These are phyloP conservation scores for Neodidymelliopsis sp. DNA, from an alignment of 2,329 filamentous ascomycete genomes.

Conservation along the genomic window DNA sequence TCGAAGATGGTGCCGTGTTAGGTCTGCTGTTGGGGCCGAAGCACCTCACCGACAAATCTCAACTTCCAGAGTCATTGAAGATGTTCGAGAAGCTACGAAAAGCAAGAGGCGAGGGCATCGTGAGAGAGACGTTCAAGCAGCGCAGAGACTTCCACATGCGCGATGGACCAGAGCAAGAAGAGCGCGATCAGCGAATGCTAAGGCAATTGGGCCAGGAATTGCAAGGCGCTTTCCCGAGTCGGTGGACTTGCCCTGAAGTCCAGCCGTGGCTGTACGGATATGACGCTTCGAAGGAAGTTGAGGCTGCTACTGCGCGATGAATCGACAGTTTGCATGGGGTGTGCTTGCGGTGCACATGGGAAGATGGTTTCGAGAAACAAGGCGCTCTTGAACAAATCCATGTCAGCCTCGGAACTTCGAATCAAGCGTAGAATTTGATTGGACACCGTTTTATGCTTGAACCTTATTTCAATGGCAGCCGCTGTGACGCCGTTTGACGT, in stretches of 20 bases:
- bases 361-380: background rate
- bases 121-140: slow-evolving; percentile 67
- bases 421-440: background rate
- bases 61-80: slow-evolving; percentile 50
- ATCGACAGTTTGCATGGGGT: background rate
- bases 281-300: slow-evolving; percentile 42
- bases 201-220: slow-evolving; percentile 62
- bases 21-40: slow-evolving; percentile 60
- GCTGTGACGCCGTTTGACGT: slow-evolving; percentile 15
- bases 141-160: slow-evolving; percentile 52
- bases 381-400: background rate
- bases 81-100: slow-evolving; percentile 58
- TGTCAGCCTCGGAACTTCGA: slow-evolving; percentile 13
- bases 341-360: background rate
- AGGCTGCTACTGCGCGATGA: slow-evolving; percentile 23
- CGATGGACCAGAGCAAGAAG: slow-evolving; percentile 64
- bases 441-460: background rate
- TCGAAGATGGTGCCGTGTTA: slow-evolving; percentile 73
- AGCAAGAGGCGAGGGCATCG: slow-evolving; percentile 62
- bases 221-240: slow-evolving; percentile 65
- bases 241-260: slow-evolving; percentile 57
- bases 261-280: slow-evolving; percentile 49
- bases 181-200: slow-evolving; percentile 65
- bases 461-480: slow-evolving; percentile 1
- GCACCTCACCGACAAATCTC: slow-evolving; percentile 22